Base-by-base conservation (phyloP, 257 asterid genomes). In the Solanum raphanifolium region DNA sequence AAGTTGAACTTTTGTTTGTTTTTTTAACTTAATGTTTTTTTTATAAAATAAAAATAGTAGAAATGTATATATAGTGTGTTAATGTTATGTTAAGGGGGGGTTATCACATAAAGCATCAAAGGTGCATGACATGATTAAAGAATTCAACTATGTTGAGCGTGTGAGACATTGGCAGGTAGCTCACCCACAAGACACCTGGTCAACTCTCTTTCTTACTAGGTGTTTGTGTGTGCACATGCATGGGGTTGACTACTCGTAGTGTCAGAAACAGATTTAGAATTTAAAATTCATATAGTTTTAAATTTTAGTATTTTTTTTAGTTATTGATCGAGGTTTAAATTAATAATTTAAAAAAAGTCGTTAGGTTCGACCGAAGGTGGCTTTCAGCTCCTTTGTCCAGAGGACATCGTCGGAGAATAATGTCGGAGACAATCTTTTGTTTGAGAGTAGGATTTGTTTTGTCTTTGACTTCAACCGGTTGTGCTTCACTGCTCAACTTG, bases 61-160 rank as follows among this genome's bases (percentile, higher is more conserved):
- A 36, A 74, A 74, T 74, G 48, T 74, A 74, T 74, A 74, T 74
- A 74, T 74, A 74, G 52, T 4, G 83, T 74, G 52, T 73, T 20
- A 73, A 35, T 74, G 31, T 74, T 74, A 73, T 73, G 46, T 29
- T n/a, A 29, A 68, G 8, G 7, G 16, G 41, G 25, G 21, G 7
- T 48, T 25, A 13, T 69, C 12, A 69, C 29, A 27, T 13, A 71
- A 71, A 32, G 18, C 82, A 74, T 74, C 92, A 88, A 92, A 93
- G 92, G 90, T 85, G 98, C 98, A 92, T 95, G 99, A 94, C 85
- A 88, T 88, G 83, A 94, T 92, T 94, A 93, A 92, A 93, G 87
- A 91, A 95, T 96, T 96, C 98, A 96, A 96, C 98, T 94, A 94
- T 91, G 86, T 93, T 89, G 94, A 89, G 96, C 92, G 99, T 94